These are phyloP conservation scores for Annona cherimola DNA, from an alignment of 164 flowering plant species.

Conservation along the genomic window DNA sequence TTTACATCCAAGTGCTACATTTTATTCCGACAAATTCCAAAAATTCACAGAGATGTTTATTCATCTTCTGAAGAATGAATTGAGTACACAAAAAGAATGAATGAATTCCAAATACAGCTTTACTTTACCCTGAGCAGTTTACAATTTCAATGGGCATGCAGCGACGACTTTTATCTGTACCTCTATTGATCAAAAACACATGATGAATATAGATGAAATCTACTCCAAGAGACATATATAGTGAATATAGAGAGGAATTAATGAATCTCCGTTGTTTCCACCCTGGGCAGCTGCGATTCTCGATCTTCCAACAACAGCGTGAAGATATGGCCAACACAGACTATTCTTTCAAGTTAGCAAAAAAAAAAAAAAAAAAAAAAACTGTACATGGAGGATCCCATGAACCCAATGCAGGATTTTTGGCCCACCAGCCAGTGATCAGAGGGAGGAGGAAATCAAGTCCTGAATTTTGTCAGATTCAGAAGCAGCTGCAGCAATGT, in stretches of 20 bases:
- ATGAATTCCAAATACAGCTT: conserved; percentile 12
- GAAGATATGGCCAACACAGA: not conserved
- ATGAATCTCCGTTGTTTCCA: not conserved
- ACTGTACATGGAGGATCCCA: conserved; percentile 10
- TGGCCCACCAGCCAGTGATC: not conserved
- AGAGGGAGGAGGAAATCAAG: not conserved
- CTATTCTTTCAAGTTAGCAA: not conserved
- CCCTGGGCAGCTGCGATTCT: not conserved
- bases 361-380: not conserved
- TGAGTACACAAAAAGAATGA: conserved; percentile 11
- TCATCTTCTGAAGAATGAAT: conserved; percentile 16
- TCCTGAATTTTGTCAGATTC: not conserved
- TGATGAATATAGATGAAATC: not conserved
- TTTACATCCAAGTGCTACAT: conserved; percentile 1
- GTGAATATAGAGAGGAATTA: not conserved
- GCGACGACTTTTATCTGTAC: not conserved
- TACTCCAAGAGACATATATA: not conserved
- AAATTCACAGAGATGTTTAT: conserved; percentile 11
- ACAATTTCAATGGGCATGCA: conserved; percentile 21
- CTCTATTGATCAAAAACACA: conserved; percentile 1
- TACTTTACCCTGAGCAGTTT: conserved; percentile 14
- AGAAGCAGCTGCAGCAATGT: not conserved
- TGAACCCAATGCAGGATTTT: not conserved
- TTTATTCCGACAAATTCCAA: conserved; percentile 6
- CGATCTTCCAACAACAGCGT: not conserved